Evolutionary conservation across 306 rosid species (phyloP).

Genomic region (Acacia acuminata): DNA sequence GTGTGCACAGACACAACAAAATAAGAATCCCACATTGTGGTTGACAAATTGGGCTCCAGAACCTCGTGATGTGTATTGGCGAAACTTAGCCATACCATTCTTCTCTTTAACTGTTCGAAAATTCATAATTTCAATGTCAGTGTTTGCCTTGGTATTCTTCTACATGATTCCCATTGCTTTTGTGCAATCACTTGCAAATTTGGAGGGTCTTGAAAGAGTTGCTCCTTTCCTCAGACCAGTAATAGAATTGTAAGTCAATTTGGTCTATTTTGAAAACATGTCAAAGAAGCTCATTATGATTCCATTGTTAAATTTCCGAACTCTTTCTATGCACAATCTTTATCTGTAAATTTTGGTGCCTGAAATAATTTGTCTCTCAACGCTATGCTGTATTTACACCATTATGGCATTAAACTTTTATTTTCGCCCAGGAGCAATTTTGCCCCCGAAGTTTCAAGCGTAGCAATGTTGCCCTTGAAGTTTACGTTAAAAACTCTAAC

Average conservation of each 20-base stretch:
- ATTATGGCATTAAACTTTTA: neutral
- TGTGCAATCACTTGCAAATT: constrained; percentile 97
- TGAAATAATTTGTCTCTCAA: constrained; percentile 7
- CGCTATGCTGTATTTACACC: neutral
- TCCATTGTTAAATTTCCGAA: constrained; percentile 7
- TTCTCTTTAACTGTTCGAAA: constrained; percentile 79
- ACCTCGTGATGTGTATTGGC: constrained; percentile 87
- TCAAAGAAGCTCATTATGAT: constrained; percentile 19
- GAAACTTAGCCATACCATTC: constrained; percentile 91
- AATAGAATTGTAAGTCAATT: constrained; percentile 81
- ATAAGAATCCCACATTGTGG: constrained; percentile 93
- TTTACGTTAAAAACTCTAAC: no score
- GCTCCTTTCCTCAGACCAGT: constrained; percentile 97
- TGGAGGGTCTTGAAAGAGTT: constrained; percentile 97
- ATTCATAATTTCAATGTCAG: constrained; percentile 61
- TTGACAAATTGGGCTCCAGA: constrained; percentile 98
- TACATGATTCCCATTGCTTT: constrained; percentile 98
- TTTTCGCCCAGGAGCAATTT: no score
- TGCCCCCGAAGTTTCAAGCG: no score
- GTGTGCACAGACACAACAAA: constrained; percentile 97
- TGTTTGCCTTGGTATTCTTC: constrained; percentile 94
- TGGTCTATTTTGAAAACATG: constrained; percentile 7
- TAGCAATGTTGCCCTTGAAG: no score
- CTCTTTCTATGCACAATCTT: constrained; percentile 10
- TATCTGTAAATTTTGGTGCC: constrained; percentile 14